These are phyloP conservation scores for Aspergillus pseudotamarii DNA, from an alignment of 2,329 filamentous ascomycete species.

Conservation along the genomic window DNA sequence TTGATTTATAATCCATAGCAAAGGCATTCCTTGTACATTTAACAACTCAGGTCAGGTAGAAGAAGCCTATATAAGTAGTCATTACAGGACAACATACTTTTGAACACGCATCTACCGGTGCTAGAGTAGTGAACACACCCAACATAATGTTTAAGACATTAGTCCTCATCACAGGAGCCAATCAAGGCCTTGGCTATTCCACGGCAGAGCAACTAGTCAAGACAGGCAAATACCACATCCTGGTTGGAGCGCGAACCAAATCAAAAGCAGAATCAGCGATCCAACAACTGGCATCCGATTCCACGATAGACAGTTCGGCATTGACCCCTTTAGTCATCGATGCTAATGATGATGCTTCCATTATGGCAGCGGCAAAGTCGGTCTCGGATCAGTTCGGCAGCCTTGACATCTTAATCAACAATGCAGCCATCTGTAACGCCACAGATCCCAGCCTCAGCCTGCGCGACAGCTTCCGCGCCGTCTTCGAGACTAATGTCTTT, in stretches of 20 bases:
- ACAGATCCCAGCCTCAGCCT: neutral
- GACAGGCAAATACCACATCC: constrained; percentile 5
- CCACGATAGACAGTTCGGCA: neutral
- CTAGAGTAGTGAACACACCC: no score
- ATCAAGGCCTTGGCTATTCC: constrained; percentile 8
- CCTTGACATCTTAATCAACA: constrained; percentile 11
- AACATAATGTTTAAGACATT: neutral
- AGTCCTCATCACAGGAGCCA: constrained; percentile 11
- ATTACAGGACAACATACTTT: no score
- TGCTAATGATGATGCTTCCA: constrained; percentile 1
- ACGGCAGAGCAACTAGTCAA: neutral
- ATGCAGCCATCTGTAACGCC: constrained; percentile 6
- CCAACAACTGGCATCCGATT: neutral
- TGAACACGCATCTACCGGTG: no score
- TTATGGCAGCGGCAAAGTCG: neutral
- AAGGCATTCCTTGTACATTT: no score
- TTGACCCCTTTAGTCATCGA: constrained; percentile 8
- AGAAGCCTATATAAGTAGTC: no score
- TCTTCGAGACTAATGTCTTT: constrained; percentile 9
- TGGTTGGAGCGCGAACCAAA: constrained; percentile 7
- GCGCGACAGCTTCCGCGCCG: constrained; percentile 3
- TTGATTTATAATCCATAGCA: no score
- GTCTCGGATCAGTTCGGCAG: constrained; percentile 3
- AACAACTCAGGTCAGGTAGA: no score
- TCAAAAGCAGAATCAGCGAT: constrained; percentile 4